phyloP scores from a whole-genome alignment of 768 basidiomycete genomes.

The Auriculariales sp. region DNA sequence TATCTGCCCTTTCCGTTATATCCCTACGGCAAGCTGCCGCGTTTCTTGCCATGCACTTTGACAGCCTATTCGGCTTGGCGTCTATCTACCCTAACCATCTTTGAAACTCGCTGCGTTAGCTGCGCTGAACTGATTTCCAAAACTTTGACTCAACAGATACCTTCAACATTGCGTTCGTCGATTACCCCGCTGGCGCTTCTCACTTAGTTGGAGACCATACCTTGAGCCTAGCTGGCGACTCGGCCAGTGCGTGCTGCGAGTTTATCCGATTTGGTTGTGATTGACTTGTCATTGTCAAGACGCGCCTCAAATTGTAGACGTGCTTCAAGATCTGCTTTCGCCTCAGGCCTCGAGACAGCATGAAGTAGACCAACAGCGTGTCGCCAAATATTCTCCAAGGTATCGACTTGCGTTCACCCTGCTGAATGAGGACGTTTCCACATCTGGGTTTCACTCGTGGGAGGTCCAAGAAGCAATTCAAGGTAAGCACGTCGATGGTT shows the following conservation, averaged over 20 bases:
- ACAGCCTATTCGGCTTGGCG: too few species aligned
- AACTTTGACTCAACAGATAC: neutral
- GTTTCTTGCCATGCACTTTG: too few species aligned
- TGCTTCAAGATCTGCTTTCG: conserved; percentile 25
- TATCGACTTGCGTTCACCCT: conserved; percentile 87
- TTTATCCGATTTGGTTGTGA: too few species aligned
- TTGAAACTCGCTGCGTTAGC: too few species aligned
- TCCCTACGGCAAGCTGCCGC: too few species aligned
- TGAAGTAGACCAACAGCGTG: conserved; percentile 30
- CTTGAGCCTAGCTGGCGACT: neutral
- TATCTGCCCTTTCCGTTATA: too few species aligned
- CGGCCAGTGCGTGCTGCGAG: neutral
- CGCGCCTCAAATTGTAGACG: neutral
- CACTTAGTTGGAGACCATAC: neutral
- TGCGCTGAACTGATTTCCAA: too few species aligned
- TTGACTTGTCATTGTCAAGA: neutral
- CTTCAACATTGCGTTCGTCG: neutral
- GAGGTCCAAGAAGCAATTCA: conserved; percentile 48
- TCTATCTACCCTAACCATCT: too few species aligned
- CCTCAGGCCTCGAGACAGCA: conserved; percentile 28
- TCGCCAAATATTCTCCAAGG: conserved; percentile 63
- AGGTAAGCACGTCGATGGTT: conserved; percentile 30
- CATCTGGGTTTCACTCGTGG: conserved; percentile 38
- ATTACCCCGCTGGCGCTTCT: neutral
- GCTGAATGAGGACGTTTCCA: conserved; percentile 76